A percentile compares a stretch with the other conserved stretches of the same genome.
phyloP scores from a whole-genome alignment of 768 basidiomycete species.

The Cystoderma amianthinum region DNA sequence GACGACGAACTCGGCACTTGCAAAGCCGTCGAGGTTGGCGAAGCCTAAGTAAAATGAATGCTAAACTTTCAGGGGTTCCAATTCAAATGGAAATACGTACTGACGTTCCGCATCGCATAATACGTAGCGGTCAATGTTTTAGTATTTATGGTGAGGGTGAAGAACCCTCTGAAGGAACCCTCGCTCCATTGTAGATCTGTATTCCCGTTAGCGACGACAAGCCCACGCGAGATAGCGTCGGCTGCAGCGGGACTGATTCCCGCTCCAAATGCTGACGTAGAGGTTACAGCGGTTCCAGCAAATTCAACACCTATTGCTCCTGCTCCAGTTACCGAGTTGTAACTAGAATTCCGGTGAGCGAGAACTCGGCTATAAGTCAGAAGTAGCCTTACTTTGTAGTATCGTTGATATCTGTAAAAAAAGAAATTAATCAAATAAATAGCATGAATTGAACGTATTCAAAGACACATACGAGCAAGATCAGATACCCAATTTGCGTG shows the following conservation, averaged over 20 bases:
- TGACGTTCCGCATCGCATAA: conserved; percentile 44
- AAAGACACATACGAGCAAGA: conserved; percentile 34
- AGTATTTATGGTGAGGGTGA: conserved; percentile 43
- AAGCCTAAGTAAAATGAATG: conserved; percentile 15
- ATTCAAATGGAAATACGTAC: conserved; percentile 30
- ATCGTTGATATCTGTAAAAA: not conserved
- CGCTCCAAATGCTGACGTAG: conserved; percentile 37
- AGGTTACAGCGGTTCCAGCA: conserved; percentile 54
- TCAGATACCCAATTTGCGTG: conserved; percentile 61
- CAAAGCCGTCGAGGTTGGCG: conserved; percentile 37
- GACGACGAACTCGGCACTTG: conserved; percentile 34
- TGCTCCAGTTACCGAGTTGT: conserved; percentile 37
- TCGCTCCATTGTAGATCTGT: conserved; percentile 55
- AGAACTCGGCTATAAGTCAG: too few species aligned
- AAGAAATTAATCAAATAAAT: too few species aligned
- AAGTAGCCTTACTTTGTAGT: too few species aligned
- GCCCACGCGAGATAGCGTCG: conserved; percentile 24
- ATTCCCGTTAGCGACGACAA: conserved; percentile 36
- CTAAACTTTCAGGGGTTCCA: not conserved
- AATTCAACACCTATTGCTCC: conserved; percentile 56
- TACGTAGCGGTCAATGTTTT: conserved; percentile 40
- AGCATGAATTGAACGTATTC: not conserved
- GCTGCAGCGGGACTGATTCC: conserved; percentile 29
- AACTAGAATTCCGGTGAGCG: conserved; percentile 18
- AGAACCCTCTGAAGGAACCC: conserved; percentile 53